A percentile compares a stretch with the other conserved stretches of the same genome.
Evolutionary conservation across 2,329 filamentous ascomycete genomes (phyloP).

Genomic region (Nemania abortiva): DNA sequence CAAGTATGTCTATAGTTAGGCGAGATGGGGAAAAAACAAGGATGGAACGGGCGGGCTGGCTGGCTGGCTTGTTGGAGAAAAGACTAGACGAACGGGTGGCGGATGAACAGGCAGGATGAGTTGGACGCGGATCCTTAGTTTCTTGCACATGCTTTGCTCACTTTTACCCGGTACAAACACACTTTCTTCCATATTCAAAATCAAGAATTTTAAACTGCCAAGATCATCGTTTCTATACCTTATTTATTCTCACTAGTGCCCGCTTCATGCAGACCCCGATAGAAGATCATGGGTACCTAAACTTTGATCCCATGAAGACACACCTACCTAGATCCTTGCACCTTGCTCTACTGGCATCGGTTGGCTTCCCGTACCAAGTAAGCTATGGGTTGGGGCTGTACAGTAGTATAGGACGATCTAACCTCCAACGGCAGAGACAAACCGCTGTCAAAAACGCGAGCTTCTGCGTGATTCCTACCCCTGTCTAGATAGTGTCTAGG

Average conservation of each 20-base stretch:
- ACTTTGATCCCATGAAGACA: background rate
- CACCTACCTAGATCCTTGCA: background rate
- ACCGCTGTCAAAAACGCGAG: background rate
- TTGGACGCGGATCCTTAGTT: background rate
- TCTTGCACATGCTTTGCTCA: background rate
- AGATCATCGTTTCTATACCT: background rate
- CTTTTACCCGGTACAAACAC: slow-evolving; percentile 3
- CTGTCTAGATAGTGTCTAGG: too few species aligned
- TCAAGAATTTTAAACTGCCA: background rate
- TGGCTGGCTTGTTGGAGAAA: background rate
- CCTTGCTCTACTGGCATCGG: background rate
- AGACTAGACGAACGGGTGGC: background rate
- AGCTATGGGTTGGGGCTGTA: background rate
- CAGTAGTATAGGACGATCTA: background rate
- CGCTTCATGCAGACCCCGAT: background rate
- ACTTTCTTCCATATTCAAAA: slow-evolving; percentile 1
- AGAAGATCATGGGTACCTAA: background rate
- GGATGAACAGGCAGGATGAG: background rate
- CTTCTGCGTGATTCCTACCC: background rate
- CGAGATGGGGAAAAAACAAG: background rate
- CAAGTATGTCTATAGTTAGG: background rate
- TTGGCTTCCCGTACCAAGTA: background rate
- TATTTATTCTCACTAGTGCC: background rate
- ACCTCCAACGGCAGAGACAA: background rate
- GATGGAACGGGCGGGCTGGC: background rate